Evolutionary conservation across 139 green algal species (phyloP).

Genomic region (Raphidocelis subcapitata): DNA sequence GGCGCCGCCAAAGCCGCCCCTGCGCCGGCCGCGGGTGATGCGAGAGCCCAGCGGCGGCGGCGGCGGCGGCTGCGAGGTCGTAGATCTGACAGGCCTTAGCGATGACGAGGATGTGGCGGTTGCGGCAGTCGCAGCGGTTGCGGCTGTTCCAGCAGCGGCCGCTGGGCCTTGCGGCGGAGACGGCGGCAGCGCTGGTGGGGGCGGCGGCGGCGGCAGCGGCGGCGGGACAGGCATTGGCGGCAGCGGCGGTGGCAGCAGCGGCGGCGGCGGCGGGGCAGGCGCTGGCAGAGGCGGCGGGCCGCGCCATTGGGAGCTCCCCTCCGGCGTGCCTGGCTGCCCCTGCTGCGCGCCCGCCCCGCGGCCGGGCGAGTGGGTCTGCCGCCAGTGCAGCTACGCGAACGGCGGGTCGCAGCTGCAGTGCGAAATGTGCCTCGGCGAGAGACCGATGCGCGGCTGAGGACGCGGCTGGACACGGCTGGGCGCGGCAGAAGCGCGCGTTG

Average conservation of each 20-base stretch:
- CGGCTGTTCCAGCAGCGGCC: neutral
- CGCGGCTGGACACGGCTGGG: no score
- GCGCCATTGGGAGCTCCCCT: no score
- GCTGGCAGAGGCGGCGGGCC: neutral
- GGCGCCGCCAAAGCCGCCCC: neutral
- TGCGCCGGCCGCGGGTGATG: neutral
- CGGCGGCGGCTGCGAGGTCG: slow-evolving; percentile 9
- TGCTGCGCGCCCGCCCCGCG: no score
- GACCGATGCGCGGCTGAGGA: no score
- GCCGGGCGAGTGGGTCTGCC: no score
- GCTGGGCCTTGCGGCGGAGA: neutral
- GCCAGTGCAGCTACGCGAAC: no score
- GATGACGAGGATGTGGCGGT: neutral
- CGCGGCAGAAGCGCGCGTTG: no score
- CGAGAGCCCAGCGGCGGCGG: slow-evolving; percentile 13
- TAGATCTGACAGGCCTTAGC: slow-evolving; percentile 15
- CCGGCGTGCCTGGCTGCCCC: no score
- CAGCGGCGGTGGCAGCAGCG: neutral
- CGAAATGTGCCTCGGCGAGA: no score
- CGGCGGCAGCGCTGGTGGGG: neutral
- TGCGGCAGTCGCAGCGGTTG: neutral
- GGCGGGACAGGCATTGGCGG: neutral
- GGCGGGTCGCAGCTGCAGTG: no score
- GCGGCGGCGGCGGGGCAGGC: slow-evolving; percentile 1
- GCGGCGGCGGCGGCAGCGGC: neutral